Evolutionary conservation across 305 asterid species (phyloP).

Genomic region (Solanum hybrid): DNA sequence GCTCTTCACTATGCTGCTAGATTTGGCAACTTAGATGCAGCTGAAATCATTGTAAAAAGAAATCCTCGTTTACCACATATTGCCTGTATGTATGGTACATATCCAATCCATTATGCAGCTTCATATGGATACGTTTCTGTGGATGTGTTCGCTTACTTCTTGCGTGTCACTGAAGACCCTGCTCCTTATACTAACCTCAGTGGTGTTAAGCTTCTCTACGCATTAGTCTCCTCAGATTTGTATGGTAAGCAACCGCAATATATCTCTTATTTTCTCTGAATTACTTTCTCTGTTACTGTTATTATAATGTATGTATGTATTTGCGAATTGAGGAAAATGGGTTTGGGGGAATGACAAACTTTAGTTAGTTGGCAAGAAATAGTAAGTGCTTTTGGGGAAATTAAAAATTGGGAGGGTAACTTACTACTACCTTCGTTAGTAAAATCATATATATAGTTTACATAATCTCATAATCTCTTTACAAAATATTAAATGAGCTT

Average conservation of each 20-base stretch:
- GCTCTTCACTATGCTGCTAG: conserved; percentile 23
- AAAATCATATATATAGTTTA: background rate
- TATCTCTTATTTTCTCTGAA: background rate
- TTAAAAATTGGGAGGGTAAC: background rate
- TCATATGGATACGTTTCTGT: background rate
- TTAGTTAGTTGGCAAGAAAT: background rate
- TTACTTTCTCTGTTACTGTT: background rate
- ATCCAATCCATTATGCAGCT: background rate
- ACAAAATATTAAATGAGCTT: background rate
- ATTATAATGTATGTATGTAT: too few relatives aligned
- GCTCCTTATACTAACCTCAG: background rate
- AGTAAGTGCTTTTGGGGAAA: background rate
- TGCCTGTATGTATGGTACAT: background rate
- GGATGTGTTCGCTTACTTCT: background rate
- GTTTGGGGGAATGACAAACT: background rate
- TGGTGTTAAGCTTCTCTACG: background rate
- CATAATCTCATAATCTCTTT: background rate
- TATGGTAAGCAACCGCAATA: background rate
- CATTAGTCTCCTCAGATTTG: background rate
- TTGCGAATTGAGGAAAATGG: background rate
- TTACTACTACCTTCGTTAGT: background rate
- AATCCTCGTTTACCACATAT: background rate
- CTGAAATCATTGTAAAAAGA: background rate
- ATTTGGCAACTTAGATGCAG: conserved; percentile 21
- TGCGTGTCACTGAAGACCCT: background rate